A percentile compares a stretch with the other conserved stretches of the same genome.
These are phyloP conservation scores for Rhodomyrtus tomentosa DNA, from an alignment of 345 rosid species.

Conservation along the genomic window DNA sequence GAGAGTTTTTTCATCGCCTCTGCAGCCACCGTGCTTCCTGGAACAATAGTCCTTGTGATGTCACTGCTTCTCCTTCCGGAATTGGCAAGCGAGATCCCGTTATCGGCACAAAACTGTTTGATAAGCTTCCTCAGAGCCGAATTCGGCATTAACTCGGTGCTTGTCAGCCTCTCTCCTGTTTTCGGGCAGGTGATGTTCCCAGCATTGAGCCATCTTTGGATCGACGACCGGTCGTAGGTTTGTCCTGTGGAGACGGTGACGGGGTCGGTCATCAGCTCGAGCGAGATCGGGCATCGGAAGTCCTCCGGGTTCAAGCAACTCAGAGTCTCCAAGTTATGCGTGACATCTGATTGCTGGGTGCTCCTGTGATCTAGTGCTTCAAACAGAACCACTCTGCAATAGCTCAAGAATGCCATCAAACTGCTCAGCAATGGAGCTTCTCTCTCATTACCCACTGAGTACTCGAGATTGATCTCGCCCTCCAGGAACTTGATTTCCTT, in stretches of 20 bases:
- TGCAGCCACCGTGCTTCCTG: slow-evolving; percentile 43
- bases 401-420: slow-evolving; percentile 50
- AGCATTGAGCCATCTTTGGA: slow-evolving; percentile 66
- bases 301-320: slow-evolving; percentile 58
- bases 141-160: slow-evolving; percentile 50
- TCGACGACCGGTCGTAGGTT: slow-evolving; percentile 79
- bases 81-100: slow-evolving; percentile 29
- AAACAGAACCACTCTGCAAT: slow-evolving; percentile 55
- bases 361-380: slow-evolving; percentile 12
- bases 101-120: slow-evolving; percentile 35
- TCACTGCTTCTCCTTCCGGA: slow-evolving; percentile 21
- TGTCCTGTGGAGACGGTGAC: slow-evolving; percentile 77
- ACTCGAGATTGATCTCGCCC: slow-evolving; percentile 29
- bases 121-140: slow-evolving; percentile 43
- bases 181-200: slow-evolving; percentile 72
- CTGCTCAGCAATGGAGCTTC: slow-evolving; percentile 45
- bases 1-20: slow-evolving; percentile 40
- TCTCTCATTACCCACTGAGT: slow-evolving; percentile 19
- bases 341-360: slow-evolving; percentile 9
- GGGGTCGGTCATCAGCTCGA: slow-evolving; percentile 81
- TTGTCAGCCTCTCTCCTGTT: slow-evolving; percentile 52
- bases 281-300: slow-evolving; percentile 79
- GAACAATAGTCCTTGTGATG: slow-evolving; percentile 26
- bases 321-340: slow-evolving; percentile 23
- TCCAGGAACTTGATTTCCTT: slow-evolving; percentile 51